Percentiles rank a stretch among this genome's conserved stretches.
phyloP scores from a whole-genome alignment of 1,284 basidiomycete species.

The Melampsora abietis-canadensis region DNA sequence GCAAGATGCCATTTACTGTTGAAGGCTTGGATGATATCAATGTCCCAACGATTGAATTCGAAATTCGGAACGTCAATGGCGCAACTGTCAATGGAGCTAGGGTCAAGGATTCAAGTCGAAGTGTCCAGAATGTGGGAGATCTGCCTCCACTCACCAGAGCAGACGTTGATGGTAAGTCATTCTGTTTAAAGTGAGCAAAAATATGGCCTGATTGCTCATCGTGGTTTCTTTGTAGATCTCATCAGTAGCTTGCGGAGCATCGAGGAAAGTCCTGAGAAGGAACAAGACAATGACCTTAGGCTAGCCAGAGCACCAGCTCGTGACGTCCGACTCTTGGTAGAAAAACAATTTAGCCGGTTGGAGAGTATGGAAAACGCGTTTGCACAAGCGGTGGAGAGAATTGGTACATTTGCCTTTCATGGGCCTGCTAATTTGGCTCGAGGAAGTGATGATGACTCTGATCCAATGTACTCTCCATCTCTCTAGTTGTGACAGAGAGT shows the following conservation, averaged over 20 bases:
- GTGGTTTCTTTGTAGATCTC: slow-evolving; percentile 10
- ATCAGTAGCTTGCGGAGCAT: slow-evolving; percentile 19
- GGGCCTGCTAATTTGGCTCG: not conserved
- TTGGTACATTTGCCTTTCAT: slow-evolving; percentile 9
- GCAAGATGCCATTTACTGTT: slow-evolving; percentile 51
- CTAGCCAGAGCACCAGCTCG: slow-evolving; percentile 14
- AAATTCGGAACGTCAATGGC: slow-evolving; percentile 15
- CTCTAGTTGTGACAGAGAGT: slow-evolving; percentile 32
- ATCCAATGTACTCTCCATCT: not conserved
- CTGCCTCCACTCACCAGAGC: slow-evolving; percentile 47
- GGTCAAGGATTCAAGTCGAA: slow-evolving; percentile 40
- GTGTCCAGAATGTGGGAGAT: slow-evolving; percentile 39
- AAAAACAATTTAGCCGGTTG: slow-evolving; percentile 33
- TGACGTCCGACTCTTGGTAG: slow-evolving; percentile 30
- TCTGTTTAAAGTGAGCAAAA: not conserved
- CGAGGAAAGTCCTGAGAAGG: slow-evolving; percentile 17
- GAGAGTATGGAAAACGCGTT: slow-evolving; percentile 41
- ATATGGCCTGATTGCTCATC: not conserved
- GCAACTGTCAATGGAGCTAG: not conserved
- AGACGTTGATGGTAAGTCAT: slow-evolving; percentile 45
- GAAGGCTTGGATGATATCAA: slow-evolving; percentile 38
- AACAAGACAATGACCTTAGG: not conserved
- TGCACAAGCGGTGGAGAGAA: slow-evolving; percentile 33
- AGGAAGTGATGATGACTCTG: not conserved
- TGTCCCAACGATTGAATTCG: slow-evolving; percentile 39